These are phyloP conservation scores for Neurospora sp. DNA, from an alignment of 495 filamentous ascomycete genomes.

Conservation along the genomic window DNA sequence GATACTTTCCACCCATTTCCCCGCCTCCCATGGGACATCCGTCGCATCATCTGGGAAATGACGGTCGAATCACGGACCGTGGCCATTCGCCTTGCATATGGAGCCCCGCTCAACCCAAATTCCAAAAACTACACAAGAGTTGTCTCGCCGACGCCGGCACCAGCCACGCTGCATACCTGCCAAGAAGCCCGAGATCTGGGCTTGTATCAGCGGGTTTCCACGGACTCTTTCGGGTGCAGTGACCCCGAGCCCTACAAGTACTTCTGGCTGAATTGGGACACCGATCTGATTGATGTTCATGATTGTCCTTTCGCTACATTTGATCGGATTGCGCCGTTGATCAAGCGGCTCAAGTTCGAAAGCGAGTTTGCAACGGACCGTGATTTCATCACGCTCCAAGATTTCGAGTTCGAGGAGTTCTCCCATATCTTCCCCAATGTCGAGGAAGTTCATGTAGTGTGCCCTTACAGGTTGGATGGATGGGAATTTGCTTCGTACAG, in stretches of 20 bases:
- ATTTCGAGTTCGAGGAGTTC: too few relatives aligned
- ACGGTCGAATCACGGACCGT: background rate
- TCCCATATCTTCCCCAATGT: background rate
- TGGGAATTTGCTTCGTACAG: background rate
- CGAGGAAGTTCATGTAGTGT: background rate
- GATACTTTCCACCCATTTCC: background rate
- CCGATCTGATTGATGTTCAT: background rate
- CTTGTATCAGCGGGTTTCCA: background rate
- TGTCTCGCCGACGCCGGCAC: slow-evolving; percentile 14
- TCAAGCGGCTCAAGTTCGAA: background rate
- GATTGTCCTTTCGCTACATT: background rate
- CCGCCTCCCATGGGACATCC: background rate
- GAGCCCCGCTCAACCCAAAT: background rate
- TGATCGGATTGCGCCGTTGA: background rate
- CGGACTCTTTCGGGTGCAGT: background rate
- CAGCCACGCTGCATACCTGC: slow-evolving; percentile 14
- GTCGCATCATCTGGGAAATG: background rate
- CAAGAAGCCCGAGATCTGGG: slow-evolving; percentile 10
- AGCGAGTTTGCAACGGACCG: background rate
- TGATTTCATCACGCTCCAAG: background rate
- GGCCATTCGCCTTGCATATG: background rate
- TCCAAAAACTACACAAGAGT: background rate
- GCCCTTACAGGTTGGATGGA: too few relatives aligned
- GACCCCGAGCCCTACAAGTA: background rate
- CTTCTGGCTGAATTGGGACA: background rate